Base-by-base conservation (phyloP, 1,139 yeast species). In the Protomyces gravidus region DNA sequence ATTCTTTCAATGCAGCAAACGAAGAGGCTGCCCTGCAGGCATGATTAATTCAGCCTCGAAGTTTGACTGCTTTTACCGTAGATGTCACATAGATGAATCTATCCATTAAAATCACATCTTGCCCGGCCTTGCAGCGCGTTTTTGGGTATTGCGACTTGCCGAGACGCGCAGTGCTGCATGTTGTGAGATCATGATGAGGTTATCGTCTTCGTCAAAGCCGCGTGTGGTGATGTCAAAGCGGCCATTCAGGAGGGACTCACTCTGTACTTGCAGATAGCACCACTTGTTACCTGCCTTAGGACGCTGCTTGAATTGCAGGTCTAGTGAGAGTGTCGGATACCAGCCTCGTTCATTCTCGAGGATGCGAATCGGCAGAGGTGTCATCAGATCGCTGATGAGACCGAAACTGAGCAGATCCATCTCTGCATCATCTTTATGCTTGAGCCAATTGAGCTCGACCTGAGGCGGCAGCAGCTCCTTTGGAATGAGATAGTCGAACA, bases 361-460 rank as follows among this genome's bases (percentile, higher is more conserved):
- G 33, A 53, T 51, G 15, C 58, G 58, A 6, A 53, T 9, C 7
- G 58, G 58, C 33, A 53, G 27, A 11, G 58, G 58, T 2, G 58
- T 53, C 58, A 53, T 53, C n/a, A 53, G 51, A 33, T 53, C 58
- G 15, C 51, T 19, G 39, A 53, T 53, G 50, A 53, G 46, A 11
- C 50, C 58, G 27, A 45, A 33, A 26, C 51, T 51, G 19, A 53
- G 51, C 26, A 26, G 25, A 45, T 53, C 58, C 58, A 53, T 53
- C 15, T 40, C 45, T 17, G 51, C 17, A 11, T 45, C 47, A 26
- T 53, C 58, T 36, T 53, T 53, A 46, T 46, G 32, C 32, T 39
- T 32, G 40, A 53, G 47, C 58, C 58, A 53, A 25, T 53, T 50
- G 19, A 26, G 46, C 42, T 53, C 58, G 23, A 36, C 19, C 9